phyloP scores from a whole-genome alignment of 202 grass and related monocot species.

The Zizania palustris region DNA sequence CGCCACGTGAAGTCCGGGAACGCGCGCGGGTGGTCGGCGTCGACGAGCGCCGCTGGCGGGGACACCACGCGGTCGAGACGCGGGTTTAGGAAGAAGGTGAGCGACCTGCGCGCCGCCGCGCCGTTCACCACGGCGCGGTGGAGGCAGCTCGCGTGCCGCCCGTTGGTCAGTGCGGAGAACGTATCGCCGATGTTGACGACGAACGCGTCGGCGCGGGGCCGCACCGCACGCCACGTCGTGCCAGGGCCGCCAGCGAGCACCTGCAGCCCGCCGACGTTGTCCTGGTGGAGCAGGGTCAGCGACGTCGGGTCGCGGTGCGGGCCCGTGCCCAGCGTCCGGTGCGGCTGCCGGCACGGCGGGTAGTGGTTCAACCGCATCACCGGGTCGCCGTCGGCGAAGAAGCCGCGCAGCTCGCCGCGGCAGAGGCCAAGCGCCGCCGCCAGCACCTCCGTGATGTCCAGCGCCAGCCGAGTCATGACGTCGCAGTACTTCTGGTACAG shows the following conservation, averaged over 20 bases:
- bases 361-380: slow-evolving; percentile 87
- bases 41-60: slow-evolving; percentile 45
- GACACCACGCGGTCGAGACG: slow-evolving; percentile 57
- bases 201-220: slow-evolving; percentile 61
- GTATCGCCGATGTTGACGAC: slow-evolving; percentile 97
- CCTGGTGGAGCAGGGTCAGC: slow-evolving; percentile 90
- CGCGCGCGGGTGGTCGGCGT: slow-evolving; percentile 36
- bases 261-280: slow-evolving; percentile 79
- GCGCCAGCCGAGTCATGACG: slow-evolving; percentile 60
- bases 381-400: slow-evolving; percentile 63
- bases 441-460: slow-evolving; percentile 70
- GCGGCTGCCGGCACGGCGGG: slow-evolving; percentile 71
- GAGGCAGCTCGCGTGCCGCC: slow-evolving; percentile 78
- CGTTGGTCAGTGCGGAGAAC: slow-evolving; percentile 80
- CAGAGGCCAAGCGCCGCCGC: slow-evolving; percentile 51
- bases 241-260: slow-evolving; percentile 44
- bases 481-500: slow-evolving; percentile 66
- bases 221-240: slow-evolving; percentile 54
- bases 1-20: slow-evolving; percentile 95
- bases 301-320: slow-evolving; percentile 92
- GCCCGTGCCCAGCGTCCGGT: slow-evolving; percentile 76
- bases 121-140: slow-evolving; percentile 85
- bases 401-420: slow-evolving; percentile 35
- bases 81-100: slow-evolving; percentile 87
- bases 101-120: slow-evolving; percentile 50